Percentiles rank a stretch among this genome's conserved stretches.
Conservation (phyloP, 495 filamentous ascomycete genomes). For the Penicillium samsonianum region DNA sequence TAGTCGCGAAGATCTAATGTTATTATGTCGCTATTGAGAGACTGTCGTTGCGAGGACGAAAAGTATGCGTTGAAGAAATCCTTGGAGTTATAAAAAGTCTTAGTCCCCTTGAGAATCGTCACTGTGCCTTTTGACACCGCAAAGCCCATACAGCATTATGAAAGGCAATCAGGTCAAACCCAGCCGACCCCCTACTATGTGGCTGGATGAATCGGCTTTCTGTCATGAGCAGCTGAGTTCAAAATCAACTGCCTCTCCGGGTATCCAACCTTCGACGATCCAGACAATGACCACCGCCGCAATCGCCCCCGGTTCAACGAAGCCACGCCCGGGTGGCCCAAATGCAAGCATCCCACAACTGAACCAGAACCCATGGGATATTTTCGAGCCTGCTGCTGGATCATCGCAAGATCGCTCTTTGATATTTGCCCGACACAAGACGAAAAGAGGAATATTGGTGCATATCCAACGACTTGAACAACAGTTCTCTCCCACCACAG, state of each 20-base stretch:
- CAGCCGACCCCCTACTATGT: neutral
- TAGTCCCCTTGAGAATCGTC: too few species aligned
- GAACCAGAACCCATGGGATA: constrained; percentile 6
- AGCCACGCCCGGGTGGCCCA: neutral
- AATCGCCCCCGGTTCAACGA: neutral
- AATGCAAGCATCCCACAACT: neutral
- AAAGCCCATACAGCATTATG: neutral
- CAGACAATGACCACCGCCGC: neutral
- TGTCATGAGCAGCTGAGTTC: neutral
- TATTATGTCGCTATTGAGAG: too few species aligned
- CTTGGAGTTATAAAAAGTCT: too few species aligned
- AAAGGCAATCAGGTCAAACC: neutral
- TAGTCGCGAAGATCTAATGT: too few species aligned
- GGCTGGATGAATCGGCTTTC: neutral
- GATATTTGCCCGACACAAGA: constrained; percentile 5
- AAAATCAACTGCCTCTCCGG: neutral
- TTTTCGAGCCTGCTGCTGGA: constrained; percentile 1
- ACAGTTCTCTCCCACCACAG: neutral
- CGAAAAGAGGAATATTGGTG: constrained; percentile 5
- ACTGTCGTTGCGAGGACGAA: too few species aligned
- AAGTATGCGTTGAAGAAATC: too few species aligned
- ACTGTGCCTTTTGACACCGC: too few species aligned
- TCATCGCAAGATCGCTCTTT: constrained; percentile 1
- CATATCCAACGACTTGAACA: constrained; percentile 10
- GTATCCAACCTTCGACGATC: neutral